Evolutionary conservation across 2,329 filamentous ascomycete species (phyloP).

Genomic region (Neonectria hederae): DNA sequence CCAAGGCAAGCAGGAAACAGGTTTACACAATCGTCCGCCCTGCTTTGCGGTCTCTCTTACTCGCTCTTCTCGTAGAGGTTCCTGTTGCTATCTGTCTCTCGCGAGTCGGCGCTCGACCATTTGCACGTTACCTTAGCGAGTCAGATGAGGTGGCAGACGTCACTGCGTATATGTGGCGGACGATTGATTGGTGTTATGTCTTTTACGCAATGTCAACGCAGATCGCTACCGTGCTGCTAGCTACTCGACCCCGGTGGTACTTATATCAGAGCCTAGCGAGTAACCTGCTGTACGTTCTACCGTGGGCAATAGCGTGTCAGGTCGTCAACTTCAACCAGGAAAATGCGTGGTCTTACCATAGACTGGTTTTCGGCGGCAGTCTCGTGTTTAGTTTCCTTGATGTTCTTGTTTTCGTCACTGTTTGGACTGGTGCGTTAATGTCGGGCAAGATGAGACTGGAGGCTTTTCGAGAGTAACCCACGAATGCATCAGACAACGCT

Average conservation of each 20-base stretch:
- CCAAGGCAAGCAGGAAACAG: slow-evolving; percentile 25
- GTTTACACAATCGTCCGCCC: slow-evolving; percentile 57
- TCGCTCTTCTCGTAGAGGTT: slow-evolving; percentile 68
- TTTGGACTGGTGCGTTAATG: slow-evolving; percentile 63
- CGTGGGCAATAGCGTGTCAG: slow-evolving; percentile 73
- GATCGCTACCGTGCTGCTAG: slow-evolving; percentile 70
- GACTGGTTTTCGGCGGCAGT: slow-evolving; percentile 73
- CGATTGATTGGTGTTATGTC: slow-evolving; percentile 73
- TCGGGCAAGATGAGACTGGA: slow-evolving; percentile 56
- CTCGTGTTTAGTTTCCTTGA: slow-evolving; percentile 73
- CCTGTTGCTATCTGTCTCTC: slow-evolving; percentile 71
- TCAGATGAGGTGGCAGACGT: slow-evolving; percentile 67
- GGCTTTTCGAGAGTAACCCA: slow-evolving; percentile 38
- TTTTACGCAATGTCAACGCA: slow-evolving; percentile 74
- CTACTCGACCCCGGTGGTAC: slow-evolving; percentile 73
- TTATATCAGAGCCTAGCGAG: slow-evolving; percentile 72
- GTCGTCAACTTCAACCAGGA: slow-evolving; percentile 55
- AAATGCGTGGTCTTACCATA: slow-evolving; percentile 74
- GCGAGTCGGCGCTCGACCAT: slow-evolving; percentile 64
- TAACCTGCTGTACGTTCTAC: slow-evolving; percentile 74
- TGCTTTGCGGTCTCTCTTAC: slow-evolving; percentile 60
- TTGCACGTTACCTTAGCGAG: slow-evolving; percentile 69
- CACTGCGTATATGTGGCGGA: slow-evolving; percentile 71
- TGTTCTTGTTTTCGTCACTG: slow-evolving; percentile 58
- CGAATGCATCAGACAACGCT: too few relatives aligned